Base-by-base conservation (phyloP, 257 asterid species). In the Sherardia arvensis region DNA sequence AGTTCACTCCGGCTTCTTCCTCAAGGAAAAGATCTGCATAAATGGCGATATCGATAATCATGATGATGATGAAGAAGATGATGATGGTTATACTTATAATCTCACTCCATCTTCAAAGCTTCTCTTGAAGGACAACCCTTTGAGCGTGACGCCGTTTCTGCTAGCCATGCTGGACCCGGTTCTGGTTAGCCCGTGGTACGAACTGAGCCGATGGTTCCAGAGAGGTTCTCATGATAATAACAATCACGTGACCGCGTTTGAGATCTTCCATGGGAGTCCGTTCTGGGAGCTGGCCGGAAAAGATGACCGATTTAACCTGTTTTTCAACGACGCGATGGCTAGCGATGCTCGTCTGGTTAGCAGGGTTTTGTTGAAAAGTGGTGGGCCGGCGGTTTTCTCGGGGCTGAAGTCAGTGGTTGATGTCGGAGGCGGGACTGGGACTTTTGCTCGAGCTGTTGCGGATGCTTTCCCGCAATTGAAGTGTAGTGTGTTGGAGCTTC, bases 371-470 rank as follows among this genome's bases (percentile, higher is more conserved):
- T 43, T 59, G 6, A 66, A 30, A 32, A 34, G 66, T 2, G 58
- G 68, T 0, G 51, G 29, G 61, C n/a, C n/a, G n/a, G 43, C 40
- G 21, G 54, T n/a, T 4, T 48, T 48, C 54, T 48, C 23, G 4
- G 54, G 54, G 23, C 5, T 48, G 54, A 69, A 66, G 21, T 30
- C 78, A 26, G 1, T 77, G 56, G 73, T 73, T 17, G 81, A 77
- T 57, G 81, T 73, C n/a, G 78, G 78, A 15, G 78, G 81, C 8
- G 81, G 81, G 7, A 77, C 78, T 12, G 81, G 78, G 29, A 69
- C 81, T 25, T 20, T 69, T 49, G 78, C 78, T 8, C 66, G 45
- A 25, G 38, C 69, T 11, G 48, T 77, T 26, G 70, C 76, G 23
- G 56, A 60, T 17, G 72, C 62, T 0, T 69, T 72, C 11, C 81